phyloP scores from a whole-genome alignment of 805 yeast genomes.

The Saccharomycopsis sp. region DNA sequence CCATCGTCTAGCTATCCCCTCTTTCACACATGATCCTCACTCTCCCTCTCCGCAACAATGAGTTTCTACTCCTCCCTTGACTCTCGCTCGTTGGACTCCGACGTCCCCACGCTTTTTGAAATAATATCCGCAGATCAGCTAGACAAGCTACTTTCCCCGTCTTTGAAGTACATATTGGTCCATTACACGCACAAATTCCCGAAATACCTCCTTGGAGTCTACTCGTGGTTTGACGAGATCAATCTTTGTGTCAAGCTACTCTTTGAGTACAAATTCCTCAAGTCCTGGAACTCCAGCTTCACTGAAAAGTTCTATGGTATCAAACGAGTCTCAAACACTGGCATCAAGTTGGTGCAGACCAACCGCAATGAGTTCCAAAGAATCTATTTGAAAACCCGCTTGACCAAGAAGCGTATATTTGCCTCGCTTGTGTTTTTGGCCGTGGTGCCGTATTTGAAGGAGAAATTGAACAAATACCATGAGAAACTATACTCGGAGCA shows the following conservation, averaged over 20 bases:
- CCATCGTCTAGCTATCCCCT: too few species aligned
- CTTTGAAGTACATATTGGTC: slow-evolving; percentile 69
- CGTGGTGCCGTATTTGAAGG: slow-evolving; percentile 60
- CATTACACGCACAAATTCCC: slow-evolving; percentile 81
- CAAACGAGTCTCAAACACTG: slow-evolving; percentile 41
- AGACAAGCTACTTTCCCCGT: slow-evolving; percentile 71
- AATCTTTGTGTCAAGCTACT: slow-evolving; percentile 52
- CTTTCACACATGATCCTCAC: too few species aligned
- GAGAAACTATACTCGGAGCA: slow-evolving; percentile 57
- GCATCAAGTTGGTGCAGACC: slow-evolving; percentile 25
- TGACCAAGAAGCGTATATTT: slow-evolving; percentile 46
- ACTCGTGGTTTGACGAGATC: slow-evolving; percentile 73
- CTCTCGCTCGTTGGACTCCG: slow-evolving; percentile 66
- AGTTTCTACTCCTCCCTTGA: slow-evolving; percentile 76
- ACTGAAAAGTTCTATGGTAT: slow-evolving; percentile 91
- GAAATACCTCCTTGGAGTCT: slow-evolving; percentile 48
- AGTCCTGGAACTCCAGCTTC: slow-evolving; percentile 74
- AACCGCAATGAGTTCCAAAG: slow-evolving; percentile 22
- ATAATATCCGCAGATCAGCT: slow-evolving; percentile 76
- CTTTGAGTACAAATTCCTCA: slow-evolving; percentile 66
- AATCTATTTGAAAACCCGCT: slow-evolving; percentile 24
- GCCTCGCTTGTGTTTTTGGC: slow-evolving; percentile 54
- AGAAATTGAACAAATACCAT: slow-evolving; percentile 57
- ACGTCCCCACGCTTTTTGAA: slow-evolving; percentile 84
- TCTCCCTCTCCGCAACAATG: slow-evolving; percentile 40